Percentiles rank a stretch among this genome's conserved stretches.
These are phyloP conservation scores for Paraphaeosphaeria sporulosa DNA, from an alignment of 2,329 filamentous ascomycete species.

Conservation along the genomic window DNA sequence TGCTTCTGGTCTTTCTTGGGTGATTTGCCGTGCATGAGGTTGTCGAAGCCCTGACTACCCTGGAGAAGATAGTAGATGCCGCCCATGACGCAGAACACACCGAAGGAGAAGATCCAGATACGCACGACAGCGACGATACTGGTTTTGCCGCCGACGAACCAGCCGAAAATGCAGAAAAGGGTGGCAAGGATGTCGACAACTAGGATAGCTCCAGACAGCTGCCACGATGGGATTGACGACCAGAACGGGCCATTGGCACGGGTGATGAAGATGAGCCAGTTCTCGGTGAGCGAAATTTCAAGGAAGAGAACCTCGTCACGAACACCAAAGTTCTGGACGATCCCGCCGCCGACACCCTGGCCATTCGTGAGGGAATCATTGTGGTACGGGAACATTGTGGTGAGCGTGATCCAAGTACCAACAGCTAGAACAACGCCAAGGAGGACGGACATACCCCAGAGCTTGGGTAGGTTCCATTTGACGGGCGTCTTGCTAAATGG, in stretches of 20 bases:
- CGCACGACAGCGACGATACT: constrained; percentile 85
- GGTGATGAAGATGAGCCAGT: constrained; percentile 97
- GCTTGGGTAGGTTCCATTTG: constrained; percentile 94
- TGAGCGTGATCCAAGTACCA: constrained; percentile 89
- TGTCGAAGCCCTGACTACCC: constrained; percentile 82
- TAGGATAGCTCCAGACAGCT: constrained; percentile 78
- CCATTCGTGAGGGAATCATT: constrained; percentile 37
- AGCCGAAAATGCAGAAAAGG: constrained; percentile 85
- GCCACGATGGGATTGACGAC: constrained; percentile 88
- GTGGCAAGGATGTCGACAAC: constrained; percentile 85
- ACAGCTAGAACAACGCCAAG: constrained; percentile 81
- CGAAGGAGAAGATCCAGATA: constrained; percentile 91
- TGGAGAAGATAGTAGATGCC: constrained; percentile 81
- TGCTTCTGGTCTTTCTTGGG: constrained; percentile 84
- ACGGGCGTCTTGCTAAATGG: constrained; percentile 85
- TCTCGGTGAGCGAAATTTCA: constrained; percentile 88
- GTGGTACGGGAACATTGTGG: constrained; percentile 73
- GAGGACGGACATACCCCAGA: constrained; percentile 90
- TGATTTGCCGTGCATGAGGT: constrained; percentile 91
- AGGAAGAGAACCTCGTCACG: constrained; percentile 86
- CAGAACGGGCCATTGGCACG: constrained; percentile 92
- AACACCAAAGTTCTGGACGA: constrained; percentile 87
- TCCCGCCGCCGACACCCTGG: constrained; percentile 74
- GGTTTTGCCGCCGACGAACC: constrained; percentile 74
- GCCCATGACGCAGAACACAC: constrained; percentile 84